Conservation (phyloP, 2,329 filamentous ascomycete species). For the Sclerotinia sclerotiorum region DNA sequence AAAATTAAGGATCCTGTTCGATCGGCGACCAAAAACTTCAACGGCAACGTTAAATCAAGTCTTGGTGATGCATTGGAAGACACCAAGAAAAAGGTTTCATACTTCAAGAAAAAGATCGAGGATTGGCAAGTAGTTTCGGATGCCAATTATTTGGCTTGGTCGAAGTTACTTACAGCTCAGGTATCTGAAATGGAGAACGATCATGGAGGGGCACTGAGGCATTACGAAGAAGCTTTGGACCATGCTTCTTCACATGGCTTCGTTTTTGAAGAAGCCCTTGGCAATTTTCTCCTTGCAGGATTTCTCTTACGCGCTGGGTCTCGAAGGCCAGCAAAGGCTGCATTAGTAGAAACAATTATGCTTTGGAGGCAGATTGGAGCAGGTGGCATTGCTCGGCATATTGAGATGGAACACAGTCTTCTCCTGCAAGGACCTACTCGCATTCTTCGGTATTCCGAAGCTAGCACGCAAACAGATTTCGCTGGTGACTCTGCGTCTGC, state of each 20-base stretch:
- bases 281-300: slow-evolving; percentile 72
- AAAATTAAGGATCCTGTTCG: slow-evolving; percentile 36
- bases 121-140: slow-evolving; percentile 63
- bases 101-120: slow-evolving; percentile 60
- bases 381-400: slow-evolving; percentile 64
- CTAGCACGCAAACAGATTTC: slow-evolving; percentile 69
- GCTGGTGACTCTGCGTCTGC: slow-evolving; percentile 55
- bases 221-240: slow-evolving; percentile 71
- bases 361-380: slow-evolving; percentile 70
- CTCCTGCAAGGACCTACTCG: slow-evolving; percentile 62
- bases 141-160: slow-evolving; percentile 71
- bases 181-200: slow-evolving; percentile 61
- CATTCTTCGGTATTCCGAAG: slow-evolving; percentile 60
- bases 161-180: slow-evolving; percentile 66
- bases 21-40: slow-evolving; percentile 38
- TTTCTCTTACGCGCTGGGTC: slow-evolving; percentile 66
- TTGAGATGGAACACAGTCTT: slow-evolving; percentile 67
- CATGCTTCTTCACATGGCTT: slow-evolving; percentile 68
- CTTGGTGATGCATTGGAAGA: slow-evolving; percentile 47
- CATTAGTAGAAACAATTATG: slow-evolving; percentile 65
- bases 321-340: slow-evolving; percentile 66
- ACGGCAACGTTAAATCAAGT: slow-evolving; percentile 46
- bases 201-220: slow-evolving; percentile 57
- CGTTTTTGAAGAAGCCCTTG: slow-evolving; percentile 69
- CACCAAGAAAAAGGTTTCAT: slow-evolving; percentile 54